These are phyloP conservation scores for Byssochlamys sp. DNA, from an alignment of 2,329 filamentous ascomycete species.

Conservation along the genomic window DNA sequence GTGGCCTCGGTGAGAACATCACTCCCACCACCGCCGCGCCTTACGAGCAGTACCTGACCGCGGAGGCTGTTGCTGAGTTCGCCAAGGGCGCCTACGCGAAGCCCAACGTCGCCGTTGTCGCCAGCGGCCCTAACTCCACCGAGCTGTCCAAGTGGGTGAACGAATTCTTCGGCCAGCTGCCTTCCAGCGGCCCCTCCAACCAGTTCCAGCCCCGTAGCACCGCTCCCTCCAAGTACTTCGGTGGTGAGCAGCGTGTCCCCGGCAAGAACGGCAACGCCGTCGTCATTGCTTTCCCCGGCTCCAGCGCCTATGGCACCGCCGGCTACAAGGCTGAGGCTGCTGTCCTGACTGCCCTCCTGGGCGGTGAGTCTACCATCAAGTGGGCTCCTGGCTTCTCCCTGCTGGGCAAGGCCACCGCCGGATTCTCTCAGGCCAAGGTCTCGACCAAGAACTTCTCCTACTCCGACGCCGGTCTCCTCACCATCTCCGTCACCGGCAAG, in stretches of 20 bases:
- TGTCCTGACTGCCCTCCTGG: constrained; percentile 79
- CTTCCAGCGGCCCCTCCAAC: constrained; percentile 41
- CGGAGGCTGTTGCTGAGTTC: constrained; percentile 64
- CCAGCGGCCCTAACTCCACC: constrained; percentile 69
- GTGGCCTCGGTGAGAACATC: constrained; percentile 71
- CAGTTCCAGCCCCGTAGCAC: constrained; percentile 48
- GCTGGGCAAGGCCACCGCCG: constrained; percentile 66
- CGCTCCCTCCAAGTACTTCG: constrained; percentile 73
- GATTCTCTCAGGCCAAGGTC: constrained; percentile 56
- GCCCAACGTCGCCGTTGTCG: constrained; percentile 81
- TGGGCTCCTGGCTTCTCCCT: constrained; percentile 90
- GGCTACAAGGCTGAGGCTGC: constrained; percentile 82
- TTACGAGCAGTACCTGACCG: constrained; percentile 69
- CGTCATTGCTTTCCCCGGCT: constrained; percentile 86
- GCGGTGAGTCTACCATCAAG: constrained; percentile 84
- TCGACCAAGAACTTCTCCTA: constrained; percentile 72
- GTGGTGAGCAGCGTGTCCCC: constrained; percentile 83
- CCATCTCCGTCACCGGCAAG: constrained; percentile 68
- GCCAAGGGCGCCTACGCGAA: constrained; percentile 74
- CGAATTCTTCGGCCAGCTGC: constrained; percentile 75
- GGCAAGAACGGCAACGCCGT: constrained; percentile 69
- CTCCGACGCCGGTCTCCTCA: constrained; percentile 86
- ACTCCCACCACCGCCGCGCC: constrained; percentile 63
- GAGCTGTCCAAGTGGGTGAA: constrained; percentile 81
- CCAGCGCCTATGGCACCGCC: constrained; percentile 58